Percentiles rank a stretch among this genome's conserved stretches.
phyloP scores from a whole-genome alignment of 2,329 filamentous ascomycete species.

The Fusarium beomiforme region DNA sequence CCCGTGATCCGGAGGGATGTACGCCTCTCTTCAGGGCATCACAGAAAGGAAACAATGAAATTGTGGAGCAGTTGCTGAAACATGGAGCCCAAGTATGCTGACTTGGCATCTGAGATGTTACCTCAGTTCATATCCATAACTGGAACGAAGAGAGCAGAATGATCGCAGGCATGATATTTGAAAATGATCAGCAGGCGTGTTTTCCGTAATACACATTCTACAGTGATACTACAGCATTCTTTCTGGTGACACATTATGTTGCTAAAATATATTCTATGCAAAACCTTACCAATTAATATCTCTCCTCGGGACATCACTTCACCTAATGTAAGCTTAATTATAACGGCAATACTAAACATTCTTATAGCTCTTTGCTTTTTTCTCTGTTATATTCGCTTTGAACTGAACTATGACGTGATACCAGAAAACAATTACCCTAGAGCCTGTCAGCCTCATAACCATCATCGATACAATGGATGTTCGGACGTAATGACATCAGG shows the following conservation, averaged over 20 bases:
- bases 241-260: neutral
- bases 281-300: no score
- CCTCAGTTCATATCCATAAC: neutral
- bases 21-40: neutral
- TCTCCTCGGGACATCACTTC: no score
- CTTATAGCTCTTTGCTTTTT: no score
- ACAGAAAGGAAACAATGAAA: neutral
- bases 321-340: no score
- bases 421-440: neutral
- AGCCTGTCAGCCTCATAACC: no score
- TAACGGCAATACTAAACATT: no score
- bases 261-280: neutral
- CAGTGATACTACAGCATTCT: neutral
- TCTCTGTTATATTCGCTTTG: no score
- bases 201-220: neutral
- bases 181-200: neutral
- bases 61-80: neutral
- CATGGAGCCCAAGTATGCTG: neutral
- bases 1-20: neutral
- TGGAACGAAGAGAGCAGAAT: accelerated
- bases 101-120: neutral
- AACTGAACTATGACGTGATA: no score
- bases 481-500: neutral
- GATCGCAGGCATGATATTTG: neutral
- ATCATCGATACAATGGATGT: no score